phyloP scores from a whole-genome alignment of 2,329 filamentous ascomycete species.

The Cytospora piceicola region DNA sequence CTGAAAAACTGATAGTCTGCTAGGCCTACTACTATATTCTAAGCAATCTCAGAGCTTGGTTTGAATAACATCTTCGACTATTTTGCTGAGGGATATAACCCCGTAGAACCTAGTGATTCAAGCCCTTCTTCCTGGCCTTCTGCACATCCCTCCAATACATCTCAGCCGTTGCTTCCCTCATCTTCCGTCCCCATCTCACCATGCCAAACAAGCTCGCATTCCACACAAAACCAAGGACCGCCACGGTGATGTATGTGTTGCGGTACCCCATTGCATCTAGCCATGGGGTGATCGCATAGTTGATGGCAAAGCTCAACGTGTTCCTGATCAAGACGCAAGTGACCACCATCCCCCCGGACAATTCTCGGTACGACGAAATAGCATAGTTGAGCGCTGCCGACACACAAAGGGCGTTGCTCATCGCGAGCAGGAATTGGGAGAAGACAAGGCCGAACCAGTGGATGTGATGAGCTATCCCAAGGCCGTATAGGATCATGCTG shows the following conservation, averaged over 20 bases:
- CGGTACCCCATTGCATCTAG: constrained; percentile 42
- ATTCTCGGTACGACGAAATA: constrained; percentile 39
- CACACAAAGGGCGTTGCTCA: constrained; percentile 37
- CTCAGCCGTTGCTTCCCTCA: constrained; percentile 14
- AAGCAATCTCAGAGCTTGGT: too few relatives aligned
- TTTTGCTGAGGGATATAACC: not conserved
- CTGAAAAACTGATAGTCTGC: too few relatives aligned
- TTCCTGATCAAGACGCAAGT: constrained; percentile 43
- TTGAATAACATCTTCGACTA: too few relatives aligned
- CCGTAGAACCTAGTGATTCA: constrained; percentile 7
- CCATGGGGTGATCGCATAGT: constrained; percentile 43
- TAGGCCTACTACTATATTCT: too few relatives aligned
- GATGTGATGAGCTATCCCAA: constrained; percentile 37
- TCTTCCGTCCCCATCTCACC: constrained; percentile 46
- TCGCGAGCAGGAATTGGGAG: constrained; percentile 37
- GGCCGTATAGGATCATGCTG: constrained; percentile 32
- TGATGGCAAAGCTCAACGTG: constrained; percentile 45
- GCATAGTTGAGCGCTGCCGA: constrained; percentile 38
- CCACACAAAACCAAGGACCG: constrained; percentile 42
- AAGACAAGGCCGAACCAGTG: constrained; percentile 41
- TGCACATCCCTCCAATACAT: constrained; percentile 23
- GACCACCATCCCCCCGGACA: constrained; percentile 38
- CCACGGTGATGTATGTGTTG: constrained; percentile 44
- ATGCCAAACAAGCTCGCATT: constrained; percentile 49
- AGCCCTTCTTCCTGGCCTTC: constrained; percentile 16